phyloP scores from a whole-genome alignment of 495 filamentous ascomycete species.

The Margaritispora aquatica region DNA sequence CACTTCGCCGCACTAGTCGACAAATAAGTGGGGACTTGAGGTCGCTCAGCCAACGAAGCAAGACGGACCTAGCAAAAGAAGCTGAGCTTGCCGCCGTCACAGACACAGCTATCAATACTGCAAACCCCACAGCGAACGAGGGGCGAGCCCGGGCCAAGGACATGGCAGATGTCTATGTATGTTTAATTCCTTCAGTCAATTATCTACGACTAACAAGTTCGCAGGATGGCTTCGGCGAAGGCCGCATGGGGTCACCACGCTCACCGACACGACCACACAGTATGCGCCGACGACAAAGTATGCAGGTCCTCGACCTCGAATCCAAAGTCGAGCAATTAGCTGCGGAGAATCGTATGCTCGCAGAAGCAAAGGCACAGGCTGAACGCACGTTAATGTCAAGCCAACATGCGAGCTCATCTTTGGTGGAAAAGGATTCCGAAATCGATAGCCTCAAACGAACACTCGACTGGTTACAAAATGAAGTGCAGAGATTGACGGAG shows the following conservation, averaged over 20 bases:
- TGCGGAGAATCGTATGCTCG: constrained; percentile 72
- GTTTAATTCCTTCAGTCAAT: constrained; percentile 30
- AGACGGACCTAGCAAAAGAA: constrained; percentile 23
- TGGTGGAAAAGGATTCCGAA: constrained; percentile 66
- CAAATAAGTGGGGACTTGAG: constrained; percentile 76
- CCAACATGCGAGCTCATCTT: constrained; percentile 33
- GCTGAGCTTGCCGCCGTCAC: constrained; percentile 19
- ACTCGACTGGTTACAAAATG: constrained; percentile 70
- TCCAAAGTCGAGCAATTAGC: constrained; percentile 68
- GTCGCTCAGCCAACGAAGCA: constrained; percentile 53
- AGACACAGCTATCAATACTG: constrained; percentile 45
- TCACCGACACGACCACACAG: constrained; percentile 95
- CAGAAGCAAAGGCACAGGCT: constrained; percentile 62
- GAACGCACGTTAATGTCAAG: constrained; percentile 45
- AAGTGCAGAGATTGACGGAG: constrained; percentile 66
- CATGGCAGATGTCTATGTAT: constrained; percentile 93
- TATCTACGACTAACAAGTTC: constrained; percentile 1
- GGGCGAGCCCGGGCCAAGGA: constrained; percentile 74
- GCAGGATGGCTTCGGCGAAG: constrained; percentile 93
- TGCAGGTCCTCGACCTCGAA: constrained; percentile 87
- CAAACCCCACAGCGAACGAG: constrained; percentile 77
- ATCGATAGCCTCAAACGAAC: constrained; percentile 73
- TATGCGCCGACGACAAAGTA: constrained; percentile 90
- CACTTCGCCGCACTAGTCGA: constrained; percentile 65
- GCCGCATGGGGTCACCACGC: constrained; percentile 74